Conservation (phyloP, 2,329 filamentous ascomycete species). For the Aureobasidium uvarum region DNA sequence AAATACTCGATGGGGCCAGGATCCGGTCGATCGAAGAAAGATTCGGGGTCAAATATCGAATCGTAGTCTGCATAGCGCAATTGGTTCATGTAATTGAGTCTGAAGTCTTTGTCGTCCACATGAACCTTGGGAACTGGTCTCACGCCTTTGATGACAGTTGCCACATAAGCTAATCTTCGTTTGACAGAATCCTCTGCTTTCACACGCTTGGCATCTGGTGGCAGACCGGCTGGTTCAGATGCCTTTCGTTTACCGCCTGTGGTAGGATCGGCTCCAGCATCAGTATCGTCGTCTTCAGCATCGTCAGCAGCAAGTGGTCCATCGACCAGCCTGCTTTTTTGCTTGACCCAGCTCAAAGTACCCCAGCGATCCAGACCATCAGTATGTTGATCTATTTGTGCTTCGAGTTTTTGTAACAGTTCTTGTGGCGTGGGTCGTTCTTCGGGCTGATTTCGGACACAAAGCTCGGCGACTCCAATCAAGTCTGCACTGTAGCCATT, state of each 20-base stretch:
- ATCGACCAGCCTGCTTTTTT: not conserved
- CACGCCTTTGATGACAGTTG: not conserved
- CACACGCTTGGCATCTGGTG: not conserved
- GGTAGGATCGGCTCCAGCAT: not conserved
- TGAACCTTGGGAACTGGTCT: not conserved
- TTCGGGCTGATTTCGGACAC: not conserved
- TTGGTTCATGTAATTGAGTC: not conserved
- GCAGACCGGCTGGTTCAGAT: not conserved
- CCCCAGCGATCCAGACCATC: conserved; percentile 4
- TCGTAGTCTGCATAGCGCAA: not conserved
- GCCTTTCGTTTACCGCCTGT: not conserved
- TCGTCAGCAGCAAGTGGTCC: not conserved
- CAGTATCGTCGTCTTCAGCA: not conserved
- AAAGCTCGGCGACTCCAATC: not conserved
- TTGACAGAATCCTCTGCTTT: not conserved
- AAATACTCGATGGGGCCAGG: not conserved
- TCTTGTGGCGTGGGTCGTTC: conserved; percentile 1
- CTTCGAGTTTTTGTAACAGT: not conserved
- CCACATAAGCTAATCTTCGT: not conserved
- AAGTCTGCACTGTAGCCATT: not conserved
- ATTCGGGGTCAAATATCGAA: not conserved
- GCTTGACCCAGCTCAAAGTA: not conserved
- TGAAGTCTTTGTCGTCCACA: not conserved
- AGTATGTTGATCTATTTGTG: not conserved
- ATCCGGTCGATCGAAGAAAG: not conserved